phyloP scores from a whole-genome alignment of 2,329 filamentous ascomycete genomes.

The Cladophialophora yegresii region DNA sequence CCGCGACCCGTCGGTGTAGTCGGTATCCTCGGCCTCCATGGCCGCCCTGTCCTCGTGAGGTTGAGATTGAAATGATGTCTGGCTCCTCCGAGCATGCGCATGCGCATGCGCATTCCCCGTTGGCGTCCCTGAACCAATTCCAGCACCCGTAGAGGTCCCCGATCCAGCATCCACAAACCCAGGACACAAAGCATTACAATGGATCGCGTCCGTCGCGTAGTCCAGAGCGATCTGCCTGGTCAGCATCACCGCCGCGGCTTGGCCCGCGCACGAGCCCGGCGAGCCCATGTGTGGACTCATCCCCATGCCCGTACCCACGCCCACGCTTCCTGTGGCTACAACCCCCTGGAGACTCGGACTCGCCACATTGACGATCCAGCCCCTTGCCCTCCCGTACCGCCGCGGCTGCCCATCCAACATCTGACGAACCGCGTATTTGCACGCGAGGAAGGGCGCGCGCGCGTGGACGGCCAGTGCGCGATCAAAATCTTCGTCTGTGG shows the following conservation, averaged over 20 bases:
- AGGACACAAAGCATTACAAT: constrained; percentile 48
- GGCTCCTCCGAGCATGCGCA: too few species aligned
- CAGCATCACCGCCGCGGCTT: constrained; percentile 51
- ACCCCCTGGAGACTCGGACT: constrained; percentile 8
- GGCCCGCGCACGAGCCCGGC: constrained; percentile 48
- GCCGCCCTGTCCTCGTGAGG: not conserved
- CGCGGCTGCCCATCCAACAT: constrained; percentile 32
- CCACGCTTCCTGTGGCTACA: constrained; percentile 6
- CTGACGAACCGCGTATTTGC: constrained; percentile 75
- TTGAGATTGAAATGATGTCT: too few species aligned
- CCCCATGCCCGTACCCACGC: too few species aligned
- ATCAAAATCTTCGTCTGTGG: constrained; percentile 80
- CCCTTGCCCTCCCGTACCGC: constrained; percentile 13
- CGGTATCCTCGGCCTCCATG: not conserved
- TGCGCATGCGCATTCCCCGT: not conserved
- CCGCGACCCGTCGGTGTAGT: too few species aligned
- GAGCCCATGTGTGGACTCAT: constrained; percentile 23
- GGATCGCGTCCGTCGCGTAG: constrained; percentile 46
- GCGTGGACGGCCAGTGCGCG: constrained; percentile 91
- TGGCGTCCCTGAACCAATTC: constrained; percentile 12
- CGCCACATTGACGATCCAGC: constrained; percentile 50
- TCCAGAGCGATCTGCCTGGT: constrained; percentile 52
- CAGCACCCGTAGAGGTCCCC: constrained; percentile 36
- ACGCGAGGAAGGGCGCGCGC: constrained; percentile 92
- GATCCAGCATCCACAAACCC: constrained; percentile 43